Base-by-base conservation (phyloP, 2,329 filamentous ascomycete species). In the Lecanicillium sp. region DNA sequence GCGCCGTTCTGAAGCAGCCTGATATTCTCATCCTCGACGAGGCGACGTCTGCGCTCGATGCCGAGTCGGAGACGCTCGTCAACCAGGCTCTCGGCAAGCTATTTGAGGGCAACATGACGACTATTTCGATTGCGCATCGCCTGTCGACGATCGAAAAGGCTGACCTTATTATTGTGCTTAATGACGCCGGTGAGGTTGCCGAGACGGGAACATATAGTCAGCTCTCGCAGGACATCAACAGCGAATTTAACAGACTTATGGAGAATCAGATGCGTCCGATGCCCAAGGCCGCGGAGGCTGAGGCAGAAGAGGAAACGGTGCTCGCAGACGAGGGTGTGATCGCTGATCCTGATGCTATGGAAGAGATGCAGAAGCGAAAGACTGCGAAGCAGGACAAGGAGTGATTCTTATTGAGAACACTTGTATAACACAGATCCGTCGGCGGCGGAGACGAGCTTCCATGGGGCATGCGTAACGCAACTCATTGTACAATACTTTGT, bases 11-110 rank as follows among this genome's bases (percentile, higher is more conserved):
- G 51, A 97, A 97, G 63, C 79, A 96, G 46, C 94, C 94, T 0
- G 92, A 98, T 63, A 97, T 98, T 46, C 70, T 98, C 20, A 94
- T 98, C 43, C 76, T 98, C 1, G 92, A 98, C 56, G 92, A 98
- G 69, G 86, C 94, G n/a, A 98, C 94, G 1, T 95, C 87, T 3
- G 92, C 92, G 1, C 73, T 98, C 8, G 92, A 98, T 57, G 92
- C 92, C n/a, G 92, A 98, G 61, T 95, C 87, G 0, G 92, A 98
- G 61, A 97, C 92, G 1, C 75, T 97, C 3, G 94, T 98, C 42
- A 98, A 98, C 58, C 81, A 87, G 51, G 94, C 92, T 3, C 72
- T 98, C 3, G 79, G 79, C 8, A 79, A 78, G 33, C 73, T 98
- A 19, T 79, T 98, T 18, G 74, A 78, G 46, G 88, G 88, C 22